Conservation (phyloP, 257 asterid genomes). For the Salvia splendens region DNA sequence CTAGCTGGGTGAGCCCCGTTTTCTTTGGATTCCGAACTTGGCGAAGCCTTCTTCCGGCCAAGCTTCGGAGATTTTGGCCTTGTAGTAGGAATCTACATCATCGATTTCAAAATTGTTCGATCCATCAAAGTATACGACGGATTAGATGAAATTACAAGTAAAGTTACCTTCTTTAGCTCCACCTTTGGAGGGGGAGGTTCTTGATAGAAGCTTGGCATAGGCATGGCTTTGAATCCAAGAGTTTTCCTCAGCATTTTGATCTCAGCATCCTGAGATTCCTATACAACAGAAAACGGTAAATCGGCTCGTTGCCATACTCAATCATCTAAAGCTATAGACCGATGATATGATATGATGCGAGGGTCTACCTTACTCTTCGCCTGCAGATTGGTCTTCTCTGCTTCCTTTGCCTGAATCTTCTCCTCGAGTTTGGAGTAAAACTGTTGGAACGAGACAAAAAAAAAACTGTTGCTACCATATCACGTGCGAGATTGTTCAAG, state of each 20-base stretch:
- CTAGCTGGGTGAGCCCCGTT: constrained; percentile 51
- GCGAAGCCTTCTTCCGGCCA: constrained; percentile 69
- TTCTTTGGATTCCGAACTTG: constrained; percentile 52
- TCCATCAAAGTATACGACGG: too few species aligned
- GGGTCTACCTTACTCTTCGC: constrained; percentile 69
- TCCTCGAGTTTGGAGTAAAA: constrained; percentile 91
- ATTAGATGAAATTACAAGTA: too few species aligned
- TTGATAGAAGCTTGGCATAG: constrained; percentile 98
- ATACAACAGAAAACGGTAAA: constrained; percentile 32
- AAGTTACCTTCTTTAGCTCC: constrained; percentile 84
- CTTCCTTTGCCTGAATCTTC: constrained; percentile 90
- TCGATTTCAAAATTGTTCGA: too few species aligned
- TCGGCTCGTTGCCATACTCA: constrained; percentile 17
- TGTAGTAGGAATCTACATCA: constrained; percentile 73
- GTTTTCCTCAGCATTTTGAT: constrained; percentile 77
- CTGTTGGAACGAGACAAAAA: constrained; percentile 42
- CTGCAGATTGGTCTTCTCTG: constrained; percentile 69
- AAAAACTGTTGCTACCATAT: constrained; percentile 26
- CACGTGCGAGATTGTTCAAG: constrained; percentile 12
- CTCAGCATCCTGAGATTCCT: constrained; percentile 95
- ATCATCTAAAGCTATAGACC: constrained; percentile 14
- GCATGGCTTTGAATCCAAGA: constrained; percentile 90
- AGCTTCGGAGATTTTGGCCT: constrained; percentile 92
- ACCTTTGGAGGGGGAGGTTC: constrained; percentile 92
- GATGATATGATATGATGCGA: constrained; percentile 4